Evolutionary conservation across 441 rosid genomes (phyloP), one percentile per base, ranked within the genome.

Genomic region (Pelargonium australe): DNA sequence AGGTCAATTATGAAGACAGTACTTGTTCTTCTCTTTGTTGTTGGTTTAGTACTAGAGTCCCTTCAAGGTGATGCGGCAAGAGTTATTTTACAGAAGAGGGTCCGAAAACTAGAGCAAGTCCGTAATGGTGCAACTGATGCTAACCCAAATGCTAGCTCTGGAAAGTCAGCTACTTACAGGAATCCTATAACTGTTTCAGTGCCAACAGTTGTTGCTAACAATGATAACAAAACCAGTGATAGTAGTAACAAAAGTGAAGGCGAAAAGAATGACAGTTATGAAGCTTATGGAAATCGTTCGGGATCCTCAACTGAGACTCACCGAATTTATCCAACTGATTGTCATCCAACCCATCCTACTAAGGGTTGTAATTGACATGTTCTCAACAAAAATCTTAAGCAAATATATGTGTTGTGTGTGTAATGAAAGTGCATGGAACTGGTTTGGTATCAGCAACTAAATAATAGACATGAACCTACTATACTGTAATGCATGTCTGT

Each of bases 301-400:
- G 77, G 79, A 63, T 74, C 82, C 65, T 67, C 78, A 5, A 60
- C 75, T 17, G 67, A 81, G 8, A 67, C 71, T 66, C 79, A 76
- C 17, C 84, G 72, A 31, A 34, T 20, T 49, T 76, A 64, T 65
- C 1, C 65, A 6, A 74, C 53, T 43, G 75, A 81, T 60, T 72
- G 69, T 31, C 37, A 31, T 31, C 37, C 37, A 31, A 31, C 5
- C 63, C 65, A 51, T 19, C 80, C 78, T 1, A 67, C 34, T 14
- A 74, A 68, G 45, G 37, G 7, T 0, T 74, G 75, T 7, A 43
- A 43, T 8, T 77, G 53, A 68, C 14, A 3, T n/a, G 34, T 41
- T 62, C n/a, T 28, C 63, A 17, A 20, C 14, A 19, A 63, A 11
- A 53, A 25, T 20, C 17, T 19, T 28, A 19, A 17, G 28, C 17